Percentiles rank a stretch among this genome's conserved stretches.
Conservation (phyloP, 352 stramenopile genomes). For the Thalassiosira mediterranea region DNA sequence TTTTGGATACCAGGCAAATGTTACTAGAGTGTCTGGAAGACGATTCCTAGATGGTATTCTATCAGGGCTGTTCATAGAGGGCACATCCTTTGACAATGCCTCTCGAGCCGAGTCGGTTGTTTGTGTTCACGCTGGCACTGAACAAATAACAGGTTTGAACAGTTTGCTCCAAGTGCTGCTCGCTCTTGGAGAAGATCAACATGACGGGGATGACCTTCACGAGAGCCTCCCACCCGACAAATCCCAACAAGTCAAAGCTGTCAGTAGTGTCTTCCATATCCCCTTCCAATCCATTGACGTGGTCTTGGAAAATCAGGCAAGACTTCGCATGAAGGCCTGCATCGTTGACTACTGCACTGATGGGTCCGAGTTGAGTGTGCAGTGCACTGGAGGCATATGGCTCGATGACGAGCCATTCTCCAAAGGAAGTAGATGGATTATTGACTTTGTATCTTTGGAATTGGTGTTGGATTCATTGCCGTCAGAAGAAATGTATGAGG, state of each 20-base stretch:
- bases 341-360: conserved; percentile 1
- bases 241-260: not conserved
- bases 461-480: too few relatives aligned
- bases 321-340: not conserved
- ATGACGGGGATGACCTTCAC: not conserved
- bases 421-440: too few relatives aligned
- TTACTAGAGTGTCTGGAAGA: conserved; percentile 14
- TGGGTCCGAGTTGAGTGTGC: conserved; percentile 9
- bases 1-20: conserved; percentile 20
- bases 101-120: not conserved
- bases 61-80: conserved; percentile 17
- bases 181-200: not conserved
- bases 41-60: conserved; percentile 26
- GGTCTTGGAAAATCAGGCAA: conserved; percentile 13
- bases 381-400: conserved; percentile 11
- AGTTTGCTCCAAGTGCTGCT: conserved; percentile 13
- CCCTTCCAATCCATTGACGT: conserved; percentile 19
- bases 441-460: too few relatives aligned
- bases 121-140: conserved; percentile 11
- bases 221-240: not conserved
- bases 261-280: conserved; percentile 14
- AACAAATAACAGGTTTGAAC: conserved; percentile 16
- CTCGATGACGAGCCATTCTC: conserved; percentile 10
- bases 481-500: too few relatives aligned
- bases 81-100: too few relatives aligned